Percentiles rank a stretch among this genome's conserved stretches.
Conservation (phyloP, 352 stramenopile species). For the Phytophthora quininea region DNA sequence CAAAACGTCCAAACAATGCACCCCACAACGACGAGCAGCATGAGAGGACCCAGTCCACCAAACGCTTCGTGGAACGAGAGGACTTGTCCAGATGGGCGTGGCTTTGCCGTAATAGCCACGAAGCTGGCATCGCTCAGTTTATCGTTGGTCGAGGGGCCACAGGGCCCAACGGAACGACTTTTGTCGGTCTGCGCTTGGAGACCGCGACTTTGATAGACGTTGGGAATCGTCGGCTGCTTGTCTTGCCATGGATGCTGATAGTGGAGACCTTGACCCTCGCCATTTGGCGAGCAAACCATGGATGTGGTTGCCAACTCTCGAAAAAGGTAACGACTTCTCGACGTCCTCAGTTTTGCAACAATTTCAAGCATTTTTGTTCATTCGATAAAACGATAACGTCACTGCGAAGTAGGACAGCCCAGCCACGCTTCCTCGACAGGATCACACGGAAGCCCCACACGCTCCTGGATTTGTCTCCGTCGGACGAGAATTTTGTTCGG, state of each 20-base stretch:
- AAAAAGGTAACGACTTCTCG: no score
- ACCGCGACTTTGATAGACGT: background rate
- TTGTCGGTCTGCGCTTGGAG: background rate
- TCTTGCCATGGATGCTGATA: background rate
- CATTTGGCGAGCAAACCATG: background rate
- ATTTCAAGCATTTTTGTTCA: no score
- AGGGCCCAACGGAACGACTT: conserved; percentile 3
- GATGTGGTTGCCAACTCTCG: no score
- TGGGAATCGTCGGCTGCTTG: background rate
- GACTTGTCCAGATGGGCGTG: background rate
- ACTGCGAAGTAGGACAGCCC: conserved; percentile 10
- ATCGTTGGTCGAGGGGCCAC: background rate
- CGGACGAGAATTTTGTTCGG: conserved; percentile 34
- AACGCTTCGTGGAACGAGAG: conserved; percentile 4
- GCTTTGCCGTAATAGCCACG: background rate
- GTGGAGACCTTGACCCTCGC: background rate
- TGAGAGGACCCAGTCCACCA: background rate
- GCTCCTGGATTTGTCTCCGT: conserved; percentile 28
- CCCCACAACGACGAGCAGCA: background rate
- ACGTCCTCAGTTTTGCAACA: no score
- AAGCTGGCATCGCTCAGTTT: background rate
- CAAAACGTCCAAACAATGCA: conserved; percentile 16
- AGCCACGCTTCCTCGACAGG: conserved; percentile 34
- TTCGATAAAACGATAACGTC: no score
- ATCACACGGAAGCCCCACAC: conserved; percentile 21